phyloP scores from a whole-genome alignment of 2,329 filamentous ascomycete genomes.

The Sporothrix globosa region DNA sequence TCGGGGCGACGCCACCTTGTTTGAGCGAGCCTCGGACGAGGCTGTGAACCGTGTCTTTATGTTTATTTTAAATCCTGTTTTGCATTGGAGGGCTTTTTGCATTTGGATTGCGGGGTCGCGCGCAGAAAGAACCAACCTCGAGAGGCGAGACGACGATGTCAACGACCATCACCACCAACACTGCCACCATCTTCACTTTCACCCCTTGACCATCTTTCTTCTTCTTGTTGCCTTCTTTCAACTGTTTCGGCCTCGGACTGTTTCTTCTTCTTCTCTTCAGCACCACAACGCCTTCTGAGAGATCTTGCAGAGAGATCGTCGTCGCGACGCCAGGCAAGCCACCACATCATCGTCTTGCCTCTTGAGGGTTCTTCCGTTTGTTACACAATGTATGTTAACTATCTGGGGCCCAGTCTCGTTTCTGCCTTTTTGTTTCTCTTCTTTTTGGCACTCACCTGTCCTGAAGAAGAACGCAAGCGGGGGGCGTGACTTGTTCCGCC shows the following conservation, averaged over 20 bases:
- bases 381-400: constrained; percentile 66
- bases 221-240: background rate
- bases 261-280: constrained; percentile 26
- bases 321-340: constrained; percentile 62
- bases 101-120: constrained; percentile 10
- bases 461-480: constrained; percentile 20
- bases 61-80: constrained; percentile 24
- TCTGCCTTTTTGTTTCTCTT: constrained; percentile 25
- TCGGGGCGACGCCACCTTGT: constrained; percentile 8
- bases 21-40: constrained; percentile 27
- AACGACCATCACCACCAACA: constrained; percentile 1
- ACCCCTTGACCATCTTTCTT: constrained; percentile 3
- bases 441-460: constrained; percentile 24
- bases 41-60: constrained; percentile 6
- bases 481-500: constrained; percentile 16
- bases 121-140: constrained; percentile 28
- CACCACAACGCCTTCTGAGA: constrained; percentile 18
- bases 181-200: background rate
- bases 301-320: constrained; percentile 29
- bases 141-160: constrained; percentile 33
- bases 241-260: constrained; percentile 24
- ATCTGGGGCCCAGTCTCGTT: constrained; percentile 41
- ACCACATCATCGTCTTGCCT: constrained; percentile 62
- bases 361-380: constrained; percentile 43
- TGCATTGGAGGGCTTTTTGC: constrained; percentile 7